Conservation (phyloP, 2,329 filamentous ascomycete species). For the Trichoderma breve region DNA sequence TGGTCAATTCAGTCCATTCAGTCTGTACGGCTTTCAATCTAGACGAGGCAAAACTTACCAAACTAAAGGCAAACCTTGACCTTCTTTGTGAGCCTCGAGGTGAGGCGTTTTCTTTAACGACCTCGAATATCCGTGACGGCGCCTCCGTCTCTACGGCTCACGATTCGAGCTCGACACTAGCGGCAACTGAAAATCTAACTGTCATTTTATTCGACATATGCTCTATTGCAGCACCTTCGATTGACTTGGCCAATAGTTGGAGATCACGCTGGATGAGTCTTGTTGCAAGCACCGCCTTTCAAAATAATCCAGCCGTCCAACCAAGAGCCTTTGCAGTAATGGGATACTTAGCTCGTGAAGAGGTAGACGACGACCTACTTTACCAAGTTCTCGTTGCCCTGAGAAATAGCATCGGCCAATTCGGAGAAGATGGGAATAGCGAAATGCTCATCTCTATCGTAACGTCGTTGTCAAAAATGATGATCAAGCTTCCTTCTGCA, state of each 20-base stretch:
- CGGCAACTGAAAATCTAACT: constrained; percentile 60
- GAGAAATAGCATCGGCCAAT: constrained; percentile 62
- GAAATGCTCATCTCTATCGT: constrained; percentile 70
- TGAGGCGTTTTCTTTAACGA: constrained; percentile 55
- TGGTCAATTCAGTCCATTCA: constrained; percentile 67
- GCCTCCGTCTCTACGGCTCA: constrained; percentile 54
- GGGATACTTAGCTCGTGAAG: constrained; percentile 68
- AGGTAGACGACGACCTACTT: constrained; percentile 68
- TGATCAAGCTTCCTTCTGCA: constrained; percentile 63
- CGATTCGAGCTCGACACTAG: constrained; percentile 51
- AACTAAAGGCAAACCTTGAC: constrained; percentile 55
- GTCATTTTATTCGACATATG: constrained; percentile 63
- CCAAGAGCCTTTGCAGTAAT: constrained; percentile 68
- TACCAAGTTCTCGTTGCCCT: constrained; percentile 70
- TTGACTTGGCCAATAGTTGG: constrained; percentile 67
- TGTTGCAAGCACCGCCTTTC: constrained; percentile 69
- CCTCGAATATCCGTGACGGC: constrained; percentile 48
- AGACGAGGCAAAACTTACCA: constrained; percentile 57
- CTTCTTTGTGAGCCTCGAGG: constrained; percentile 58
- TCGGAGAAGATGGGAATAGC: constrained; percentile 61
- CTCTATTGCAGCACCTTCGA: constrained; percentile 59
- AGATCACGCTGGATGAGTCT: constrained; percentile 71
- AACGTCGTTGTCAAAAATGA: constrained; percentile 67
- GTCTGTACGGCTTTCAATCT: constrained; percentile 64
- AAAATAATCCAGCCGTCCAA: constrained; percentile 70